Evolutionary conservation across 352 stramenopile species (phyloP).

Genomic region (Pythium aristosporum): DNA sequence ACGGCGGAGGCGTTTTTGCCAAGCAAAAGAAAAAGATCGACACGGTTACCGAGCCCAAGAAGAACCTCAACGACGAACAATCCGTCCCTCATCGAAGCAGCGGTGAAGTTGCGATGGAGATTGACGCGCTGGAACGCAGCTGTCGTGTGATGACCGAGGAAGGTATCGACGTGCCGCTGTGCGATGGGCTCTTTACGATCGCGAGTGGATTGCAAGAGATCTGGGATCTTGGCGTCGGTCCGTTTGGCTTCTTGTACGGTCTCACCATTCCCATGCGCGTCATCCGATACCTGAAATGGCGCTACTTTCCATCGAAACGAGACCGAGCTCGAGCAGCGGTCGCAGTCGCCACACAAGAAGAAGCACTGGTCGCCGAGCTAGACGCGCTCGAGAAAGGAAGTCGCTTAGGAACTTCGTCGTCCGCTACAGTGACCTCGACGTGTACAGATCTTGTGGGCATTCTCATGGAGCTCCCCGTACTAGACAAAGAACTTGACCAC

Average conservation of each 20-base stretch:
- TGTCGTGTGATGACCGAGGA: constrained; percentile 33
- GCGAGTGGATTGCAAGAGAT: constrained; percentile 38
- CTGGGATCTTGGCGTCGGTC: constrained; percentile 45
- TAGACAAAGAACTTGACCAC: constrained; percentile 73
- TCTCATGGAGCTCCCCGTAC: constrained; percentile 57
- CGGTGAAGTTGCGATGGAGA: constrained; percentile 62
- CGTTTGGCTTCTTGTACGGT: constrained; percentile 68
- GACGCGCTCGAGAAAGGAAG: constrained; percentile 21
- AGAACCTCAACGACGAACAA: not conserved
- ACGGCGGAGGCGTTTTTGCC: constrained; percentile 58
- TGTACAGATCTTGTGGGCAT: constrained; percentile 60
- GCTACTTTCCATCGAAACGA: constrained; percentile 44
- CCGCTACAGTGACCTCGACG: not conserved
- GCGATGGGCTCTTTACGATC: constrained; percentile 48
- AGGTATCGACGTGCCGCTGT: constrained; percentile 36
- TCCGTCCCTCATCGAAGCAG: constrained; percentile 30
- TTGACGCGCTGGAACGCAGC: constrained; percentile 63
- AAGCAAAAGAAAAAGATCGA: constrained; percentile 41
- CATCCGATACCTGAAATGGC: constrained; percentile 44
- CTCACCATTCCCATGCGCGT: constrained; percentile 51
- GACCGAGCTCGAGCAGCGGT: constrained; percentile 22
- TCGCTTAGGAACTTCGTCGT: not conserved
- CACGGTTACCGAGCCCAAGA: constrained; percentile 21
- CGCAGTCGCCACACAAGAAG: constrained; percentile 19
- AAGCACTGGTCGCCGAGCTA: constrained; percentile 21